Evolutionary conservation across 2,329 filamentous ascomycete genomes (phyloP).

Genomic region (Phaeosphaeriaceae sp.): DNA sequence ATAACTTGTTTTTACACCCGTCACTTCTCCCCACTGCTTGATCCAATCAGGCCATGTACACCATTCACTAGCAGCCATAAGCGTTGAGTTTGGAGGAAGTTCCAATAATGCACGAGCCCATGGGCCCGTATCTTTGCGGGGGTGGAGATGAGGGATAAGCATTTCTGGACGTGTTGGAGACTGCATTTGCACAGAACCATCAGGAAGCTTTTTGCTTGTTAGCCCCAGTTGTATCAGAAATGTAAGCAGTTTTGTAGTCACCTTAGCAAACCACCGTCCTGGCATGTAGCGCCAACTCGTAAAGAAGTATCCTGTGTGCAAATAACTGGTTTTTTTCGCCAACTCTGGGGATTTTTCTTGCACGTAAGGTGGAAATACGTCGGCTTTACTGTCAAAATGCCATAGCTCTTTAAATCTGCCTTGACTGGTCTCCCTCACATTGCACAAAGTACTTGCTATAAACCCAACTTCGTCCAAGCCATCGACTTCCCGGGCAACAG

Average conservation of each 20-base stretch:
- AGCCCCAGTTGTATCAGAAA: background rate
- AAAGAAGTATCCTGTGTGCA: constrained; percentile 29
- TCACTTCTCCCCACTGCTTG: constrained; percentile 27
- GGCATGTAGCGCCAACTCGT: constrained; percentile 27
- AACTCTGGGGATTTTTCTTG: constrained; percentile 23
- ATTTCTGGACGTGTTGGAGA: constrained; percentile 17
- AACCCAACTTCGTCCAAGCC: constrained; percentile 28
- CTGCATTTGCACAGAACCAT: constrained; percentile 24
- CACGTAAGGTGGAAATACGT: constrained; percentile 29
- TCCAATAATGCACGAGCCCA: constrained; percentile 27
- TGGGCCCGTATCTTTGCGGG: constrained; percentile 21
- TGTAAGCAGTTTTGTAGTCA: no score
- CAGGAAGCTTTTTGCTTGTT: constrained; percentile 6
- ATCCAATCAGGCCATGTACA: constrained; percentile 29
- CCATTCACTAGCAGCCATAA: constrained; percentile 30
- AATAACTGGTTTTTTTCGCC: constrained; percentile 23
- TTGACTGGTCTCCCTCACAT: constrained; percentile 29
- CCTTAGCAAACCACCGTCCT: constrained; percentile 23
- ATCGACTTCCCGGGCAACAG: constrained; percentile 24
- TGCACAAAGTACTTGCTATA: constrained; percentile 28
- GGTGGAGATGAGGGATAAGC: constrained; percentile 19
- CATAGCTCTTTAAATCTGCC: constrained; percentile 27
- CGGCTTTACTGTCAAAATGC: constrained; percentile 40
- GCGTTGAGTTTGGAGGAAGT: constrained; percentile 24
- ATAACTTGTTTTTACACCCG: constrained; percentile 24